Base-by-base conservation (phyloP, 176 grass and related monocot species). In the Carex myosuroides region DNA sequence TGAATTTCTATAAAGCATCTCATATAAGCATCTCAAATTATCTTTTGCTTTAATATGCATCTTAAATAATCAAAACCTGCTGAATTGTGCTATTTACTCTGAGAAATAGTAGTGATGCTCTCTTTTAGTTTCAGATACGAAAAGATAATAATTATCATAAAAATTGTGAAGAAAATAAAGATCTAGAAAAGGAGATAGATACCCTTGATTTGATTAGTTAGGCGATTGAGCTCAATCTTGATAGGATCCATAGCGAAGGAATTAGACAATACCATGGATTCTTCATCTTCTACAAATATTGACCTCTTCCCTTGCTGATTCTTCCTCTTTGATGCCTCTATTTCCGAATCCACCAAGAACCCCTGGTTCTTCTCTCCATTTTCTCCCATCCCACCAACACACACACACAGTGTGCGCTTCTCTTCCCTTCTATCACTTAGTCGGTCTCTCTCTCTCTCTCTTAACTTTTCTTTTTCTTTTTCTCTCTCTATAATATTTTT, bases 171-270 rank as follows among this genome's bases (percentile, higher is more conserved):
- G 10, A 13, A 2, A 79, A 79, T 10, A 68, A 32, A 32, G n/a
- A 9, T 12, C 13, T 48, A 59, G 68, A 39, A 79, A 30, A 44
- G 41, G 6, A 44, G 22, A 24, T 24, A 86, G 84, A 88, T 87
- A 99, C 96, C 93, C 87, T 88, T 90, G 59, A 95, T 88, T 90
- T 99, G 91, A 42, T 99, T 93, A 87, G 92, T 90, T 8, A 98
- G 89, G 44, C 96, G 89, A 86, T 85, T 95, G 83, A 98, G 92
- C 85, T 98, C 96, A 29, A 98, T 89, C 85, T 91, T 98, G 79
- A 98, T 87, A 85, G 96, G 96, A 99, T 99, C 93, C 87, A 93
- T 93, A 54, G 24, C 50, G 32, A 78, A 78, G 3, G 92, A 91
- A 73, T 99, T 91, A 76, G 94, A 79, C 35, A 99, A 91, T 29